Evolutionary conservation across 305 asterid genomes (phyloP).

Genomic region (Fraxinus paxiana): DNA sequence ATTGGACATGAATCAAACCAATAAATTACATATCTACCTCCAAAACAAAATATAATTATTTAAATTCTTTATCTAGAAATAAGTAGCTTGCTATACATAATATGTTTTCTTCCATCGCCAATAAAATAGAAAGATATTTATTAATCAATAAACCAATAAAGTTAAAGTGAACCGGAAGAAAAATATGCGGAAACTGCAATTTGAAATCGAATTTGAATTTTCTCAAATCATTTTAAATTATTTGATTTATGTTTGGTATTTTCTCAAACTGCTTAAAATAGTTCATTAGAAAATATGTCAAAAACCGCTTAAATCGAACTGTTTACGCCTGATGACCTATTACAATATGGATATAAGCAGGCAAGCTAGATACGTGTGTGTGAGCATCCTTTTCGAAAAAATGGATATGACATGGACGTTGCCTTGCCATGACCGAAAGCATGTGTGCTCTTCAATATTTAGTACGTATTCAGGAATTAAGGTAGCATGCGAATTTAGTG

Average conservation of each 20-base stretch:
- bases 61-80: no score
- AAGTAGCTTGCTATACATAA: not conserved
- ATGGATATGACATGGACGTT: no score
- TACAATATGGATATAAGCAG: not conserved
- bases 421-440: no score
- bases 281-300: not conserved
- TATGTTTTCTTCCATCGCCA: not conserved
- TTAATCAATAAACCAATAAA: no score
- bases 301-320: not conserved
- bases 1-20: not conserved
- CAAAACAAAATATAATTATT: not conserved
- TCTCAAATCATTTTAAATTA: not conserved
- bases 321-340: not conserved
- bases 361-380: not conserved
- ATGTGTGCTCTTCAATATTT: no score
- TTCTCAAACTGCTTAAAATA: not conserved
- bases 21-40: not conserved
- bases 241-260: no score
- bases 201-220: not conserved
- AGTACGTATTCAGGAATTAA: no score
- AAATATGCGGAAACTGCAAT: not conserved
- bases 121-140: no score
- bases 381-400: no score
- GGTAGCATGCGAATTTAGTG: no score
- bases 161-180: not conserved